Conservation (phyloP, 2,329 filamentous ascomycete genomes). For the Ophiocordyceps camponoti-saundersi region DNA sequence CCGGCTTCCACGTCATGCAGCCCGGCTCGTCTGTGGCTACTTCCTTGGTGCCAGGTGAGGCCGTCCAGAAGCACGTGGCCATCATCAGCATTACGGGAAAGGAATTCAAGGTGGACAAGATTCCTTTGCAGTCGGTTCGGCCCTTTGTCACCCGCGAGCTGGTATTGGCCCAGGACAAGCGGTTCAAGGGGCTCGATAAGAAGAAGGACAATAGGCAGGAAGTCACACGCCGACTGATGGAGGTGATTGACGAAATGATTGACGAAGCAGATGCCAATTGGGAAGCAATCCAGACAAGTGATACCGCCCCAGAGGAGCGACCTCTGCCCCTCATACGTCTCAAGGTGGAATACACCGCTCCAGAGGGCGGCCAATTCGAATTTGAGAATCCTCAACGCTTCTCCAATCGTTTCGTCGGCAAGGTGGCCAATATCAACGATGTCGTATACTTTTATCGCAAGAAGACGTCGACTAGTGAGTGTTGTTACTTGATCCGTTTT, state of each 20-base stretch:
- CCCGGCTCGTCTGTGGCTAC: conserved; percentile 93
- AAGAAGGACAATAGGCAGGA: conserved; percentile 71
- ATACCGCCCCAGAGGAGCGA: conserved; percentile 37
- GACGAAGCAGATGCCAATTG: conserved; percentile 68
- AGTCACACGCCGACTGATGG: conserved; percentile 59
- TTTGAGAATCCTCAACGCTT: conserved; percentile 93
- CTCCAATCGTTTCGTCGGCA: conserved; percentile 79
- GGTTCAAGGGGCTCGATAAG: conserved; percentile 61
- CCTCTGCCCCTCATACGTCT: conserved; percentile 77
- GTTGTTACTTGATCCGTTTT: fast-evolving
- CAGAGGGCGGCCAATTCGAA: conserved; percentile 72
- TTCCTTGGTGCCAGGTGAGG: conserved; percentile 76
- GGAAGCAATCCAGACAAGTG: conserved; percentile 56
- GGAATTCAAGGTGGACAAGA: conserved; percentile 62
- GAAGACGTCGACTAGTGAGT: conserved; percentile 40
- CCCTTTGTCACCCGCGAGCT: conserved; percentile 84
- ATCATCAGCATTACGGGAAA: conserved; percentile 72
- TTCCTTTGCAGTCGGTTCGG: conserved; percentile 73
- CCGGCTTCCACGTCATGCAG: conserved; percentile 89
- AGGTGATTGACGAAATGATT: conserved; percentile 74
- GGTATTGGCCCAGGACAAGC: conserved; percentile 54
- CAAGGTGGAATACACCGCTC: conserved; percentile 77
- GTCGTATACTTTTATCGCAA: conserved; percentile 87
- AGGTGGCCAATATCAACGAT: conserved; percentile 85
- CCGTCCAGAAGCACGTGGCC: conserved; percentile 78